Conservation (phyloP, 148 eudicot species). For the Fagopyrum tataricum region DNA sequence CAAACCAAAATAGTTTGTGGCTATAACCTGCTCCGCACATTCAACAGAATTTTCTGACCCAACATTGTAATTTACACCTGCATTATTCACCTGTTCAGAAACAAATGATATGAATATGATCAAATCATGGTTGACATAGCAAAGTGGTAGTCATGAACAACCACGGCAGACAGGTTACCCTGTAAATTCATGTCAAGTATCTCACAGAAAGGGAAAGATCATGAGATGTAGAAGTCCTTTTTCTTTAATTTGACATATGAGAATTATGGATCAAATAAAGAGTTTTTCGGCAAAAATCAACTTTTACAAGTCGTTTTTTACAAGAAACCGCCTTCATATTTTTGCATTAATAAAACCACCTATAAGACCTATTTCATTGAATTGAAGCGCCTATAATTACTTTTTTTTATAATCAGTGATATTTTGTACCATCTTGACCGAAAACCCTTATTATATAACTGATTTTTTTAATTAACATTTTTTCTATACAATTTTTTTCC, state of each 20-base stretch:
- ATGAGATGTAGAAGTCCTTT: neutral
- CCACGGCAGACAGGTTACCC: neutral
- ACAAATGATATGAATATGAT: neutral
- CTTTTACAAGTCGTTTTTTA: no score
- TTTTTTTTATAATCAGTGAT: no score
- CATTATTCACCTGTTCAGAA: slow-evolving; percentile 73
- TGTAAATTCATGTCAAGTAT: neutral
- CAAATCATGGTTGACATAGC: neutral
- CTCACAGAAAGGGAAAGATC: neutral
- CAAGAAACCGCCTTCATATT: no score
- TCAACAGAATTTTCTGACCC: slow-evolving; percentile 75
- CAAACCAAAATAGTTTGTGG: slow-evolving; percentile 77
- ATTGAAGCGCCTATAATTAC: no score
- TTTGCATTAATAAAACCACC: no score
- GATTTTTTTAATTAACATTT: no score
- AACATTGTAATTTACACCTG: slow-evolving; percentile 69
- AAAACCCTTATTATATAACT: no score
- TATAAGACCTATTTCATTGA: no score
- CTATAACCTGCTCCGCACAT: slow-evolving; percentile 65
- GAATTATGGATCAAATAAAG: no score
- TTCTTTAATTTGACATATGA: neutral
- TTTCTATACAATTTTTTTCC: no score
- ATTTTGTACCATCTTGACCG: no score
- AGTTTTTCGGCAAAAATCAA: no score
- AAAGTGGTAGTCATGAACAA: neutral